Percentiles rank a stretch among this genome's conserved stretches.
Evolutionary conservation across 2,329 filamentous ascomycete genomes (phyloP).

Genomic region (Fusarium ramigenum): DNA sequence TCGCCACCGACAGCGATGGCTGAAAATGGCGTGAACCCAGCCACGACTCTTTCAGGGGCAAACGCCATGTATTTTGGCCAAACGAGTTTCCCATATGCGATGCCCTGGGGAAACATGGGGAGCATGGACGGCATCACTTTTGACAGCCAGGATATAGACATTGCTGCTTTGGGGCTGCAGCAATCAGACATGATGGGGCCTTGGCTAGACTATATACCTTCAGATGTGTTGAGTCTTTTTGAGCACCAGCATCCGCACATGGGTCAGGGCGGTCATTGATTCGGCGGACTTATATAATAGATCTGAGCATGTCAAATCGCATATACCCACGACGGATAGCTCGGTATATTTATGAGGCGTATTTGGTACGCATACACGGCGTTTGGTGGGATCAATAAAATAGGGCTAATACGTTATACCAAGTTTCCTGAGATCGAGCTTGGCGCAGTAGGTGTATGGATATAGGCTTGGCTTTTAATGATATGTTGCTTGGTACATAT

Average conservation of each 20-base stretch:
- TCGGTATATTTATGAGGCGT: constrained; percentile 18
- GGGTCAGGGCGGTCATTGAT: constrained; percentile 36
- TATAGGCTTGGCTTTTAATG: background rate
- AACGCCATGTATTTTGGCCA: constrained; percentile 44
- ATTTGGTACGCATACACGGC: constrained; percentile 5
- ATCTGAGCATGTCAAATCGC: background rate
- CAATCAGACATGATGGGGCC: constrained; percentile 72
- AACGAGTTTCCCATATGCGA: constrained; percentile 40
- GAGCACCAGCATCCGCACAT: constrained; percentile 48
- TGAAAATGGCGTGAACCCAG: constrained; percentile 41
- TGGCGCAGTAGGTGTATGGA: constrained; percentile 15
- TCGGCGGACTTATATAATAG: background rate
- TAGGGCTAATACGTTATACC: constrained; percentile 9
- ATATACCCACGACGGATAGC: background rate
- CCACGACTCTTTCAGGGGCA: constrained; percentile 23
- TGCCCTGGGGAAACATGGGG: constrained; percentile 47
- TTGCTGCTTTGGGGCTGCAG: constrained; percentile 68
- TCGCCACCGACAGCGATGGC: constrained; percentile 56
- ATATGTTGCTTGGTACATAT: background rate
- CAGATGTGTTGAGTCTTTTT: constrained; percentile 69
- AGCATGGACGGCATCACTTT: constrained; percentile 70
- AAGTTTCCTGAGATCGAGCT: constrained; percentile 20
- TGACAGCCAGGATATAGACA: constrained; percentile 80
- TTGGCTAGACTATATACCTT: constrained; percentile 79
- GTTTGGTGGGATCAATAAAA: constrained; percentile 27